Base-by-base conservation (phyloP, 495 filamentous ascomycete genomes). In the Geoglossum glabrum region DNA sequence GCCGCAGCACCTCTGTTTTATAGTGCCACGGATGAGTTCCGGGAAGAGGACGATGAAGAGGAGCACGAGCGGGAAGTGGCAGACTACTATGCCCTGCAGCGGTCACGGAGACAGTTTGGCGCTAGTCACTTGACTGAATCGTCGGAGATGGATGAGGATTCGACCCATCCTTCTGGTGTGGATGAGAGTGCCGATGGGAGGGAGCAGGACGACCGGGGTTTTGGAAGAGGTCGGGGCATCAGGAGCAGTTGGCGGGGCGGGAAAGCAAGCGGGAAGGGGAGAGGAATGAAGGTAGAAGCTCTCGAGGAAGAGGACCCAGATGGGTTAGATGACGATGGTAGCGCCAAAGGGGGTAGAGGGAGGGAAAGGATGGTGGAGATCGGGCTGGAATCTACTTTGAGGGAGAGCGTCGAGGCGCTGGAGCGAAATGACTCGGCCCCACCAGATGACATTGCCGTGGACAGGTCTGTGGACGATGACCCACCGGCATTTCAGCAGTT, bases 11-110 rank as follows among this genome's bases (percentile, higher is more conserved):
- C 93, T 56, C 74, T 98, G n/a, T 97, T 98, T 64, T 87, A 90
- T 69, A 90, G 87, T 64, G 76, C 80, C 26, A 82, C 82, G 0
- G 85, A 88, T 67, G 84, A 87, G 61, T 87, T 87, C 61, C 77
- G 79, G 61, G 86, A 90, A 70, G 87, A 94, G 64, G 86, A 95
- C 66, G 88, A 96, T 56, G 88, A 89, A 61, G 81, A 84, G 56
- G 90, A 98, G 66, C 84, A 86, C 60, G 87, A 94, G 57, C 79
- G 90, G 55, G 92, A 98, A 64, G 84, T 90, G 17, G 87, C 90
- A 15, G 92, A 98, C 68, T 83, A 87, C 63, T 95, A 87, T 69
- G 92, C 92, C 13, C 71, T 98, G 54, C 87, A 96, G 68, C 74
- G 81, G 55, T 96, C 90, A 64, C 78, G 92, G 61, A 79, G 89